These are phyloP conservation scores for Xylariaceae sp. DNA, from an alignment of 2,329 filamentous ascomycete genomes.

Conservation along the genomic window DNA sequence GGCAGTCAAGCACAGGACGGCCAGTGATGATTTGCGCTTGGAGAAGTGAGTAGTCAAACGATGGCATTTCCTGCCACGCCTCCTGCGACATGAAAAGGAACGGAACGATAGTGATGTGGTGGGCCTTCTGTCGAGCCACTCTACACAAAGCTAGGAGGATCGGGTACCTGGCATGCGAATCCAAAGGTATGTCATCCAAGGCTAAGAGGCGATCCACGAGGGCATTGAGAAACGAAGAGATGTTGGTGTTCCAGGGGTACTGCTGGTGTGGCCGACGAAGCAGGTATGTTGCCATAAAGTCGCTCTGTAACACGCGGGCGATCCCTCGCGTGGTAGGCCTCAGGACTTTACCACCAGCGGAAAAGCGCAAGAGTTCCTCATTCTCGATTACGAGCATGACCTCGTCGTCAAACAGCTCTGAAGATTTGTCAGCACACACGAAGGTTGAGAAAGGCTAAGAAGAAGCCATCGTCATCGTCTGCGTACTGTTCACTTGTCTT, in stretches of 20 bases:
- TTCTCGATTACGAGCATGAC: constrained; percentile 1
- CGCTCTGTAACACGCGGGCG: not conserved
- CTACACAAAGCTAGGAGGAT: not conserved
- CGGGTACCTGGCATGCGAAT: not conserved
- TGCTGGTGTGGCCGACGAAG: not conserved
- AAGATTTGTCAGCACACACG: too few species aligned
- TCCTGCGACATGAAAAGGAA: not conserved
- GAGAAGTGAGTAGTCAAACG: not conserved
- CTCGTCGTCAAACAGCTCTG: constrained; percentile 1
- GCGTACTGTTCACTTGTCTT: constrained; percentile 3
- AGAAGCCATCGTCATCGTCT: not conserved
- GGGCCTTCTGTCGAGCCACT: not conserved
- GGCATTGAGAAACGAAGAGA: constrained; percentile 1
- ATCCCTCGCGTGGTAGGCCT: not conserved
- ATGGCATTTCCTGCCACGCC: not conserved
- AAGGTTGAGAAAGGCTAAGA: not conserved
- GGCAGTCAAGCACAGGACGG: not conserved
- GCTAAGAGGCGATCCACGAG: constrained; percentile 1
- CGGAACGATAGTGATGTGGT: not conserved
- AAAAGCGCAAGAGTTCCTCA: not conserved
- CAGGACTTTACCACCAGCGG: not conserved
- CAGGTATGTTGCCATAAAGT: constrained; percentile 2
- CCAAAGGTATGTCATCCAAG: not conserved
- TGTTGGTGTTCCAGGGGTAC: constrained; percentile 1
- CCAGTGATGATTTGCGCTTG: constrained; percentile 1